Conservation (phyloP, 345 rosid species). For the Populus nigra region DNA sequence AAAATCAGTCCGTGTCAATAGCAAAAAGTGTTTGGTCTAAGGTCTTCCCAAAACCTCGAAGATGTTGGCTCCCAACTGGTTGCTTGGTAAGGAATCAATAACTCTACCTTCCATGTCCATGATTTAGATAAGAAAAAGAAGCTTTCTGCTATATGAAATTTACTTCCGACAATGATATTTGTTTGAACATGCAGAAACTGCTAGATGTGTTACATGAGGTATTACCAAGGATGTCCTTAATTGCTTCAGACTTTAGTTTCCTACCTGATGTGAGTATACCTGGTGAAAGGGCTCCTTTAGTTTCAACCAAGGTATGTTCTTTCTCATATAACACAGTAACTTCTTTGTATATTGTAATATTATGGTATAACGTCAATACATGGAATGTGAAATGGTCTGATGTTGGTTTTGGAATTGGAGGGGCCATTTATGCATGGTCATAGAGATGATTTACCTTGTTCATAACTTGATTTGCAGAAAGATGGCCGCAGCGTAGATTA, state of each 20-base stretch:
- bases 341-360: not conserved
- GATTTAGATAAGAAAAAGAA: no score
- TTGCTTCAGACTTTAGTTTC: conserved; percentile 92
- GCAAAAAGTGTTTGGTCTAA: conserved; percentile 62
- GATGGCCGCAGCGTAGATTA: conserved; percentile 84
- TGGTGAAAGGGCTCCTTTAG: conserved; percentile 95
- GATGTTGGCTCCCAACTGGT: conserved; percentile 97
- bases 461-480: conserved; percentile 55
- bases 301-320: conserved; percentile 72
- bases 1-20: conserved; percentile 32
- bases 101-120: not conserved
- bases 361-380: not conserved
- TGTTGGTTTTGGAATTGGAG: not conserved
- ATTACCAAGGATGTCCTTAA: conserved; percentile 91
- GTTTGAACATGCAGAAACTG: conserved; percentile 56
- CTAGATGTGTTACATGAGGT: conserved; percentile 76
- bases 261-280: conserved; percentile 89
- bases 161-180: conserved; percentile 7
- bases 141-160: not conserved
- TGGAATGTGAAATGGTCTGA: not conserved
- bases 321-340: not conserved
- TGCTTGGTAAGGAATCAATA: conserved; percentile 61
- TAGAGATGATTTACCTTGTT: conserved; percentile 15
- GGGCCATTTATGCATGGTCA: not conserved
- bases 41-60: conserved; percentile 77